Evolutionary conservation across 768 basidiomycete genomes (phyloP).

Genomic region (Suillus lakei): DNA sequence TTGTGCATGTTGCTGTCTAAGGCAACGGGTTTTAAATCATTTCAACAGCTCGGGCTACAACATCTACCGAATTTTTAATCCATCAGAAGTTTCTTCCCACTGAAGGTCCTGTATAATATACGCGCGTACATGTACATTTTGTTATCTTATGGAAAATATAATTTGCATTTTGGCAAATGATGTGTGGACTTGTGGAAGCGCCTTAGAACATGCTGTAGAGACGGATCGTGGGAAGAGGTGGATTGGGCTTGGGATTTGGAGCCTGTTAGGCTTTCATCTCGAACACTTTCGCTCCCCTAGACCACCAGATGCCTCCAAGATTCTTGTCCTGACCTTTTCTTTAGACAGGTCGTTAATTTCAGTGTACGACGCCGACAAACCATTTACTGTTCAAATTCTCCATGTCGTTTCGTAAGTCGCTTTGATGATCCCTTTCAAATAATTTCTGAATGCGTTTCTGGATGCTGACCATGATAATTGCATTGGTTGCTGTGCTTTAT

Average conservation of each 20-base stretch:
- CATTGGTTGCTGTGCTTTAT: constrained; percentile 10
- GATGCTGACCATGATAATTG: constrained; percentile 16
- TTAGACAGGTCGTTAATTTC: constrained; percentile 20
- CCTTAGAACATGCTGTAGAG: constrained; percentile 1
- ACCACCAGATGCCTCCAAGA: constrained; percentile 34
- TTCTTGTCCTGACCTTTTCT: constrained; percentile 14
- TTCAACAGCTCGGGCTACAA: constrained; percentile 73
- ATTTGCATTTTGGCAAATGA: not conserved
- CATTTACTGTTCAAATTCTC: constrained; percentile 7
- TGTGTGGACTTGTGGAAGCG: not conserved
- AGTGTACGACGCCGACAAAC: constrained; percentile 21
- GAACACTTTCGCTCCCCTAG: constrained; percentile 32
- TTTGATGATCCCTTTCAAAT: constrained; percentile 1
- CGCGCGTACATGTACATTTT: constrained; percentile 2
- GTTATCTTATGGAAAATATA: constrained; percentile 3
- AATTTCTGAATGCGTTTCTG: constrained; percentile 9
- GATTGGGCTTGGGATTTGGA: constrained; percentile 6
- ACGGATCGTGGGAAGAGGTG: constrained; percentile 2
- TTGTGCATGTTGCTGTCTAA: constrained; percentile 2
- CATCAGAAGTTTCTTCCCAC: constrained; percentile 14
- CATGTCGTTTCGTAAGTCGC: constrained; percentile 20
- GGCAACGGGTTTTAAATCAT: not conserved
- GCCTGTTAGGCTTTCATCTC: constrained; percentile 8
- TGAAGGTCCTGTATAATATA: not conserved
- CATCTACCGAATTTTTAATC: constrained; percentile 65